Evolutionary conservation across 352 stramenopile species (phyloP), one percentile per base, ranked within the genome.

Genomic region (Phytophthora citrophthora): DNA sequence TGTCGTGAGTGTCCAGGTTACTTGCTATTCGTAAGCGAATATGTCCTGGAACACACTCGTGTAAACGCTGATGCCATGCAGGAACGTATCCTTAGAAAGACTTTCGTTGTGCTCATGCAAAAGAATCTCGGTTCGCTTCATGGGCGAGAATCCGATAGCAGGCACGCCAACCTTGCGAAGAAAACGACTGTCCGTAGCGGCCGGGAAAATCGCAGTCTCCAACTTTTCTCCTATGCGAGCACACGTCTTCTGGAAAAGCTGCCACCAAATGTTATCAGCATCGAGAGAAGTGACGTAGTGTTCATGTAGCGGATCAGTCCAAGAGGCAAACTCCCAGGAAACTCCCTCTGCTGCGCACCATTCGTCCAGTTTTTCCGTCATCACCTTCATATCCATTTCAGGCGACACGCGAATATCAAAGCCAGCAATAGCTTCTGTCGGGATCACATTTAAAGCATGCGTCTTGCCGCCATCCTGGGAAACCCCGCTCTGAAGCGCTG

Each of bases 101-200:
- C 94, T 96, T 74, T 99, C 96, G 72, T 99, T 97, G 86, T 98
- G 94, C 74, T 99, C 96, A 72, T 99, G 96, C 20, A 99, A 79
- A 51, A 99, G 68, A 38, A 99, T 96, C 52, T 96, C 86, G 1
- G 90, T 97, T 64, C 96, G 94, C 50, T 89, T 83, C 93, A 99
- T 99, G 3, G 96, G 96, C 20, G 89, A 98, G 60, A 94, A 99
- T 18, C 95, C 96, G 29, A 73, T 69, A 2, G 59, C 58, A 26
- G 64, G 64, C 5, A 73, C 52, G 6, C 93, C 94, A 16, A 98
- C 49, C 51, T 90, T 79, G 45, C 96, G 79, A 26, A 99, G 61
- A 72, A 97, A 98, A 13, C 96, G 79, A 55, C 86, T 97, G 70
- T 99, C 96, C 1, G 96, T 99, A 6, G 90, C 94, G 2, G 94